phyloP scores from a whole-genome alignment of 208 protist species.

The Phytomonas francai region DNA sequence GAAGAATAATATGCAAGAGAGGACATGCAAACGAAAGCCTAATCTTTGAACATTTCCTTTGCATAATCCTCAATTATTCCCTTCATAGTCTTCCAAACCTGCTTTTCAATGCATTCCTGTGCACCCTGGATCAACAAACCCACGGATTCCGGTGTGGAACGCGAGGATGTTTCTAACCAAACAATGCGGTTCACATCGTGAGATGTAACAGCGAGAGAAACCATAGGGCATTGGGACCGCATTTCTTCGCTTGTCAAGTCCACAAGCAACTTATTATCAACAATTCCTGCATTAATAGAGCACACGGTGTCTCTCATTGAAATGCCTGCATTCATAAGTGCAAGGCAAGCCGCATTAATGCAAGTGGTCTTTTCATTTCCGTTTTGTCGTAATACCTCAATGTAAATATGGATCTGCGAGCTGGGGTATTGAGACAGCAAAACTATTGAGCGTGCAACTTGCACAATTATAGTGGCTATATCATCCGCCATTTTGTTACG shows the following conservation, averaged over 20 bases:
- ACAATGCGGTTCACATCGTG: conserved; percentile 63
- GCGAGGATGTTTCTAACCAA: conserved; percentile 70
- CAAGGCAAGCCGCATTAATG: conserved; percentile 85
- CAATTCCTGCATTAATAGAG: conserved; percentile 49
- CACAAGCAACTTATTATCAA: conserved; percentile 59
- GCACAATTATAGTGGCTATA: conserved; percentile 58
- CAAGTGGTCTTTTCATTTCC: conserved; percentile 74
- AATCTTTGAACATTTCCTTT: conserved; percentile 21
- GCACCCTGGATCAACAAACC: conserved; percentile 42
- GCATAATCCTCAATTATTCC: conserved; percentile 48
- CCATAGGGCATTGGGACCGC: conserved; percentile 57
- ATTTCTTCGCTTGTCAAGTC: conserved; percentile 76
- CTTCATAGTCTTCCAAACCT: conserved; percentile 39
- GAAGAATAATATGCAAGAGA: not conserved
- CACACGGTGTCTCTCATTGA: conserved; percentile 77
- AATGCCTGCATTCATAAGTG: conserved; percentile 74
- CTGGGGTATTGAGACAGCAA: conserved; percentile 76
- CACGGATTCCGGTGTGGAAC: conserved; percentile 45
- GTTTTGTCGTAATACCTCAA: conserved; percentile 77
- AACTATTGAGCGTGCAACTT: conserved; percentile 68
- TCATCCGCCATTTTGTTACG: conserved; percentile 59
- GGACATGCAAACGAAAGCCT: not conserved
- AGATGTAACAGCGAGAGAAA: conserved; percentile 53
- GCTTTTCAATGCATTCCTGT: conserved; percentile 27
- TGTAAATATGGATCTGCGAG: conserved; percentile 81